Evolutionary conservation across 495 filamentous ascomycete species (phyloP), one percentile per base, ranked within the genome.

Genomic region (Cercophora newfieldiana): DNA sequence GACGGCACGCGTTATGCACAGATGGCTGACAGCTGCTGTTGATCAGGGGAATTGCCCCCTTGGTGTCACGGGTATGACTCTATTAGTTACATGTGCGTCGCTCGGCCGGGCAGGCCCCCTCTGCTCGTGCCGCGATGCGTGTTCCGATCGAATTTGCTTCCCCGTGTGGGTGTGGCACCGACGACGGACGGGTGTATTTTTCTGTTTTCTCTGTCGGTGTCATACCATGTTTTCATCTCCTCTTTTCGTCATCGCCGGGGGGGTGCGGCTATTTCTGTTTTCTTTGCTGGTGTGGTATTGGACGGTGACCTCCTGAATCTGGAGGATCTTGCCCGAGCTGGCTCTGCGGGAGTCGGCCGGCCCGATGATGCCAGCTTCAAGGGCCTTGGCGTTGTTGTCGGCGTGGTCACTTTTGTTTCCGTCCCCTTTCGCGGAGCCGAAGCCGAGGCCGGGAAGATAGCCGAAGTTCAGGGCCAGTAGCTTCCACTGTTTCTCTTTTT

Each of bases 301-400:
- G 8, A 64, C 63, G 10, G 59, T 66, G 54, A 71, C 60, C 69
- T 71, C 66, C 30, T 68, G 69, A 3, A 48, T 68, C 62, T 68
- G 66, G 44, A 57, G 26, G 26, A 71, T 68, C 54, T 44, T 60
- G 4, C 47, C 48, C 18, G 47, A 30, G 21, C 26, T 37, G 7
- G 24, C 25, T 10, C 50, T 8, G 14, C 22, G 21, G 24, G 10
- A 55, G 16, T 30, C 30, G 18, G 26, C 37, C 59, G 10, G 3
- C 22, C 7, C 61, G 6, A 8, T 29, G 30, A 47, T 29, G 25
- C 3, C 26, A 18, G 56, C 30, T n/a, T 59, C 30, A n/a, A 33
- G 24, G 33, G 28, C 44, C 58, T 25, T 58, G 12, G 14, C 47
- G 19, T 48, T 63, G 50, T 28, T 44, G 24, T 28, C 64, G 22